Evolutionary conservation across 495 filamentous ascomycete genomes (phyloP), one percentile per base, ranked within the genome.

Genomic region (Rhypophila decipiens): DNA sequence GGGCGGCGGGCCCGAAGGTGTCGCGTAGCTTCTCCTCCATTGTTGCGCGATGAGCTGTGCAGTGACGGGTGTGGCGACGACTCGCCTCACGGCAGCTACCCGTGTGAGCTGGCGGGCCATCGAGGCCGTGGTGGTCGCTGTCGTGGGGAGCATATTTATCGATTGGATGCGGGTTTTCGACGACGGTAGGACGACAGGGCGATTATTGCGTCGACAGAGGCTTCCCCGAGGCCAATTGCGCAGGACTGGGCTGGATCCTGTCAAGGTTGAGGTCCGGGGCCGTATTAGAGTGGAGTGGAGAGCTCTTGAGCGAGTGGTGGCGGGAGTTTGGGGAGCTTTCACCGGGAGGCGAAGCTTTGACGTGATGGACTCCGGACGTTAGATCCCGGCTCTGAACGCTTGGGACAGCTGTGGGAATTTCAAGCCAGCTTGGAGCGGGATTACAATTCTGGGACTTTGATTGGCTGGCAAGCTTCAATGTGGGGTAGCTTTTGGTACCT

Each of bases 1-100:
- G 23, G 84, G 82, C 56, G 87, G 88, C 53, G 85, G 82, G 29
- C 89, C 90, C 42, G 75, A 69, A 44, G 88, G 86, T 8, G 83
- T 88, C 50, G 88, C 89, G 64, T 85, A 86, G 57, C 79, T 80
- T 51, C 58, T 44, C 24, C 82, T 57, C 19, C 46, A 31, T 39
- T 47, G 51, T 5, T 42, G 35, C 20, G 51, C 29, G 18, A 55
- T 15, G 5, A 44, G n/a, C 40, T 55, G 62, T 36, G 49, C 15
- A 50, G 63, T 55, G 55, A 47, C 57, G 49, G 62, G 59, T 59
- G 54, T 53, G 53, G 41, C 53, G n/a, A n/a, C n/a, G n/a, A n/a
- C n/a, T n/a, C n/a, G n/a, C n/a, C n/a, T n/a, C n/a, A n/a, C n/a
- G n/a, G 56, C 29, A 60, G 45, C 56, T 27, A 63, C 41, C n/a